Evolutionary conservation across 495 filamentous ascomycete genomes (phyloP).

Genomic region (Aspergillus egyptiacus): DNA sequence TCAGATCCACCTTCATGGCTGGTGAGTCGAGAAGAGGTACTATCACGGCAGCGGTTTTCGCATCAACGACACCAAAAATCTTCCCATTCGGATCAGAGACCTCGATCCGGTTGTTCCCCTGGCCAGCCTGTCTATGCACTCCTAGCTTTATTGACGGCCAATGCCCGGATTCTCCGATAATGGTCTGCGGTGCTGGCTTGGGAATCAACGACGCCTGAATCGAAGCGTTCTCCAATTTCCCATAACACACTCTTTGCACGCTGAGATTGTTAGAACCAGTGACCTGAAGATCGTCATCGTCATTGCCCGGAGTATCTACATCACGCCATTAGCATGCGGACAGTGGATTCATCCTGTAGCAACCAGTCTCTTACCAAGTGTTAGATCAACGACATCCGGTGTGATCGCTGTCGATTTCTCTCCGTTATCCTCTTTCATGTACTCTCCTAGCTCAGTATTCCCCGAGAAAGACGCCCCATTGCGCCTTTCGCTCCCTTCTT

Average conservation of each 20-base stretch:
- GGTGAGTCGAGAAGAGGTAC: conserved; percentile 63
- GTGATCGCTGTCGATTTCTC: conserved; percentile 25
- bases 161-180: conserved; percentile 28
- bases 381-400: conserved; percentile 57
- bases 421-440: conserved; percentile 54
- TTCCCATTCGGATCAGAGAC: conserved; percentile 64
- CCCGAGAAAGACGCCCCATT: conserved; percentile 36
- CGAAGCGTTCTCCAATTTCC: conserved; percentile 63
- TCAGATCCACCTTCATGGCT: conserved; percentile 54
- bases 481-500: conserved; percentile 31
- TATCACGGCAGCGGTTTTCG: conserved; percentile 59
- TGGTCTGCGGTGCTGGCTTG: conserved; percentile 50
- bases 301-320: conserved; percentile 22
- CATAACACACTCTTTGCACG: conserved; percentile 73
- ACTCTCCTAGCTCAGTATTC: conserved; percentile 55
- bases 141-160: conserved; percentile 73
- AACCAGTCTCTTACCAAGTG: conserved; percentile 38
- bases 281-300: conserved; percentile 42
- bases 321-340: background rate
- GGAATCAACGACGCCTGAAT: conserved; percentile 66
- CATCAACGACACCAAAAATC: conserved; percentile 70
- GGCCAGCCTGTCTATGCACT: conserved; percentile 50
- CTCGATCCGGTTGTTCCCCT: conserved; percentile 52
- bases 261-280: conserved; percentile 41
- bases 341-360: background rate